A percentile compares a stretch with the other conserved stretches of the same genome.
phyloP scores from a whole-genome alignment of 2,329 filamentous ascomycete genomes.

The Phyllosticta ampelicida region DNA sequence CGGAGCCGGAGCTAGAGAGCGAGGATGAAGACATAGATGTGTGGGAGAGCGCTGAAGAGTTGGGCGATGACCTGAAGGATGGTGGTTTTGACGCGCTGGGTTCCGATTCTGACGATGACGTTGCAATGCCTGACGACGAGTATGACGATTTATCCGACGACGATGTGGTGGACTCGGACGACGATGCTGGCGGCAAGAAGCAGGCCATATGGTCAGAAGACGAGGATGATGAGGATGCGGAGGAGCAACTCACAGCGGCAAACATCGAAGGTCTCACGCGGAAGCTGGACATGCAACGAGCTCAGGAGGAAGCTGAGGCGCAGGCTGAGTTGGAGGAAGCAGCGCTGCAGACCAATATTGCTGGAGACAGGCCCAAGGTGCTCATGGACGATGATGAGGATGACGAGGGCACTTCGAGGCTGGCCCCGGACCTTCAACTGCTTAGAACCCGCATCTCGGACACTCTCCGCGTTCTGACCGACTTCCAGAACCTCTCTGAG shows the following conservation, averaged over 20 bases:
- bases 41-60: conserved; percentile 18
- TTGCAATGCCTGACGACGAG: conserved; percentile 29
- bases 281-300: conserved; percentile 68
- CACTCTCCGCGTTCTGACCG: conserved; percentile 80
- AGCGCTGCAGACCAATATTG: conserved; percentile 88
- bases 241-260: conserved; percentile 85
- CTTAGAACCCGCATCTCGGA: conserved; percentile 84
- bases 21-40: conserved; percentile 21
- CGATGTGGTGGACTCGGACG: conserved; percentile 54
- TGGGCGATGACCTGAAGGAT: conserved; percentile 27
- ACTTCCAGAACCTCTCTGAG: conserved; percentile 73
- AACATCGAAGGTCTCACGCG: conserved; percentile 89
- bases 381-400: conserved; percentile 50
- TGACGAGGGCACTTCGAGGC: conserved; percentile 48
- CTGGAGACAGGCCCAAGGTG: conserved; percentile 59
- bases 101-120: conserved; percentile 28
- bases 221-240: conserved; percentile 78
- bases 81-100: conserved; percentile 25
- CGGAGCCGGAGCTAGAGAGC: conserved; percentile 17
- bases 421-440: conserved; percentile 84
- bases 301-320: conserved; percentile 70
- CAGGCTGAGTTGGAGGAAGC: conserved; percentile 77
- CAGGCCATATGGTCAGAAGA: conserved; percentile 87
- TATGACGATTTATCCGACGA: conserved; percentile 32
- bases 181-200: conserved; percentile 37